Percentiles rank a stretch among this genome's conserved stretches.
Evolutionary conservation across 2,329 filamentous ascomycete species (phyloP).

Genomic region (Phaeomoniella chlamydospora): DNA sequence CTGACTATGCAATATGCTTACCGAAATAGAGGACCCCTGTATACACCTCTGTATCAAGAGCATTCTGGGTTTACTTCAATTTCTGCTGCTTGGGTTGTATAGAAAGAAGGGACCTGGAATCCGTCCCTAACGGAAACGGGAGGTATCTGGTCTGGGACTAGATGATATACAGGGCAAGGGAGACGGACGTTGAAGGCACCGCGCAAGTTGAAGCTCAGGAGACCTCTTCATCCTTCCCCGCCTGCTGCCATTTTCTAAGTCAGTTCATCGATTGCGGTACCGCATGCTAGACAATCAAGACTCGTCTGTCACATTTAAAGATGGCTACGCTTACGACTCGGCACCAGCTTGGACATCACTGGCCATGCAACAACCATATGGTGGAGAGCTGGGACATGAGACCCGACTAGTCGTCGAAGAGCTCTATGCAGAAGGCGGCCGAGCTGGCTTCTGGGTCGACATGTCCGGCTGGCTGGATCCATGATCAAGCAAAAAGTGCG

Average conservation of each 20-base stretch:
- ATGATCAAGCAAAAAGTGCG: neutral
- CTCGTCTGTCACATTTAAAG: conserved; percentile 4
- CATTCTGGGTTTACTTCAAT: too few species aligned
- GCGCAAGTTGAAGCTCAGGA: too few species aligned
- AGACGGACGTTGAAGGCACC: too few species aligned
- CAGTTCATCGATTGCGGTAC: conserved; percentile 15
- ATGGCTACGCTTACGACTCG: conserved; percentile 10
- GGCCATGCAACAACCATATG: conserved; percentile 21
- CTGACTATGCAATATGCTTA: too few species aligned
- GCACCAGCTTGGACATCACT: conserved; percentile 16
- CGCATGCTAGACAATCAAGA: conserved; percentile 7
- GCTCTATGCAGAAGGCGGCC: conserved; percentile 19
- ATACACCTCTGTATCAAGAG: too few species aligned
- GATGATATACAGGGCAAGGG: too few species aligned
- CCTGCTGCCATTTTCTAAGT: conserved; percentile 19
- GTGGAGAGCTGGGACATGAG: conserved; percentile 16
- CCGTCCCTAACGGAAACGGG: too few species aligned
- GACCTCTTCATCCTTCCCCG: too few species aligned
- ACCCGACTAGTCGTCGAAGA: conserved; percentile 18
- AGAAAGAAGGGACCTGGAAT: too few species aligned
- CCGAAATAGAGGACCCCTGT: too few species aligned
- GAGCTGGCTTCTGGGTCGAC: conserved; percentile 22
- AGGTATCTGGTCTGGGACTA: too few species aligned
- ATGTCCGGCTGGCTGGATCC: conserved; percentile 23
- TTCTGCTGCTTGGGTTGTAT: too few species aligned